Percentiles rank a stretch among this genome's conserved stretches.
These are phyloP conservation scores for Leucocoprinus leucothites DNA, from an alignment of 768 basidiomycete genomes.

Conservation along the genomic window DNA sequence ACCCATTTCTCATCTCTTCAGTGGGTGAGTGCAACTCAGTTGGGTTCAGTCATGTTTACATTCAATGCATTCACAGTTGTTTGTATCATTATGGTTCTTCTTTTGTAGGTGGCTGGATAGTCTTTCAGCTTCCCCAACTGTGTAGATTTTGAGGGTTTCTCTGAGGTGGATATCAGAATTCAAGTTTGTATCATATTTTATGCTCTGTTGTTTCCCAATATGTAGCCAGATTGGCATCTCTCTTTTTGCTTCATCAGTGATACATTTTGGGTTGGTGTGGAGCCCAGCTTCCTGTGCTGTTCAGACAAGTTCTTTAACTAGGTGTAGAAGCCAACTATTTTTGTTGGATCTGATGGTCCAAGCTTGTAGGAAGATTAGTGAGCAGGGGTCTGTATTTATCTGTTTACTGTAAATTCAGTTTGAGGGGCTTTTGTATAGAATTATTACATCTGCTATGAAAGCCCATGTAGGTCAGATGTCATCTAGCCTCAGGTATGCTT, in stretches of 20 bases:
- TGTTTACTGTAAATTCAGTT: no score
- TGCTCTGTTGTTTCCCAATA: conserved; percentile 8
- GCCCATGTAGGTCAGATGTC: no score
- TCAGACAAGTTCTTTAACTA: conserved; percentile 16
- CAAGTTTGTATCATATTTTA: background rate
- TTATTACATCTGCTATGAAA: background rate
- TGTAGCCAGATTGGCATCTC: conserved; percentile 33
- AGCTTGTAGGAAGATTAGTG: no score
- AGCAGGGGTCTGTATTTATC: no score
- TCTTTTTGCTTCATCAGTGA: no score
- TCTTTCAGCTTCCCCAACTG: conserved; percentile 14
- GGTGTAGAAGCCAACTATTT: no score
- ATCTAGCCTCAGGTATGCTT: no score
- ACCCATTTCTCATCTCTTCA: no score
- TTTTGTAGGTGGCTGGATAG: background rate
- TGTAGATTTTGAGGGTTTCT: conserved; percentile 13
- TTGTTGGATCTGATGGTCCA: no score
- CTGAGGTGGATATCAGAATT: conserved; percentile 11
- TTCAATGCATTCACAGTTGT: conserved; percentile 2
- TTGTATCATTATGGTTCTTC: background rate
- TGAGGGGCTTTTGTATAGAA: background rate
- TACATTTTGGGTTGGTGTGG: conserved; percentile 11
- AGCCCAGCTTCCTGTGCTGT: conserved; percentile 20
- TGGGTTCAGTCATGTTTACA: background rate
- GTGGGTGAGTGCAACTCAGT: conserved; percentile 18